Conservation (phyloP, 139 green algal genomes). For the Picochlorum costavermella region DNA sequence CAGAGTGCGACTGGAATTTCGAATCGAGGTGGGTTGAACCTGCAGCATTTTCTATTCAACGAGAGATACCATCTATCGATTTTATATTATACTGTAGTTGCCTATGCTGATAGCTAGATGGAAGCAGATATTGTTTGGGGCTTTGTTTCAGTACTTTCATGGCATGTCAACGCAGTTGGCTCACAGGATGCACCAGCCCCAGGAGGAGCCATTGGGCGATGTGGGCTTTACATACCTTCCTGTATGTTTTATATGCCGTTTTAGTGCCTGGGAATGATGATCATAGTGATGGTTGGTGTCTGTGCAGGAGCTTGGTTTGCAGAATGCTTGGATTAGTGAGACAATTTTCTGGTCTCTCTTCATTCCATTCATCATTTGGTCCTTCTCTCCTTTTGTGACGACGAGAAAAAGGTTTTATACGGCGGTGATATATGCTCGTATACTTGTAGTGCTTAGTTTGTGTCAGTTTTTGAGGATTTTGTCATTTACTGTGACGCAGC, state of each 20-base stretch:
- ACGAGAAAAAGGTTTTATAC: slow-evolving; percentile 81
- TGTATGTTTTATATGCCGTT: slow-evolving; percentile 33
- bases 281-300: not conserved
- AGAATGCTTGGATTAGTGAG: slow-evolving; percentile 77
- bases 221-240: slow-evolving; percentile 62
- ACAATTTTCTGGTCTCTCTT: slow-evolving; percentile 67
- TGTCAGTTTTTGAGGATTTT: slow-evolving; percentile 83
- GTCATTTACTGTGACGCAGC: slow-evolving; percentile 75
- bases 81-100: slow-evolving; percentile 30
- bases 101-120: slow-evolving; percentile 62
- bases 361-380: slow-evolving; percentile 69
- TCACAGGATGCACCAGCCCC: slow-evolving; percentile 63
- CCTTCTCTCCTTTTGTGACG: slow-evolving; percentile 75
- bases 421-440: slow-evolving; percentile 60
- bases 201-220: slow-evolving; percentile 60
- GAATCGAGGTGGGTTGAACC: slow-evolving; percentile 41
- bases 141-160: slow-evolving; percentile 82
- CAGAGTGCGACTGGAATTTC: slow-evolving; percentile 45
- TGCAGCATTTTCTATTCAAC: not conserved
- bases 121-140: slow-evolving; percentile 64
- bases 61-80: not conserved
- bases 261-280: not conserved
- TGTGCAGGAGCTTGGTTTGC: slow-evolving; percentile 55
- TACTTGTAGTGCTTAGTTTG: slow-evolving; percentile 69
- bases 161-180: slow-evolving; percentile 81